Base-by-base conservation (phyloP, 768 basidiomycete genomes). In the Sutorius australiensis region DNA sequence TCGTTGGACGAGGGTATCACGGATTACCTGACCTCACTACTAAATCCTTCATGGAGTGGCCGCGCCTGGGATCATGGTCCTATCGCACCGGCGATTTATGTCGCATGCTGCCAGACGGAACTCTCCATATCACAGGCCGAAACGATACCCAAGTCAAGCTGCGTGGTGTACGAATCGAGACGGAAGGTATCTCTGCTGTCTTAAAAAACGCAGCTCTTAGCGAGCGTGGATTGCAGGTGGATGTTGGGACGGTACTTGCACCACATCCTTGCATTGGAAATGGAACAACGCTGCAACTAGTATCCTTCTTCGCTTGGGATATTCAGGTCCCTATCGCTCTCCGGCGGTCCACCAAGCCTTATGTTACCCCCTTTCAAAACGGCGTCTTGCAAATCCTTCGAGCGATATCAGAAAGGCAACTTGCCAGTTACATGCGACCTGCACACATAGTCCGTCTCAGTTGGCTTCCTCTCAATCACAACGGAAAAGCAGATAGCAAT, bases 81-180 rank as follows among this genome's bases (percentile, higher is more conserved):
- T 80, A 80, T 61, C 70, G 76, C 17, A 80, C 79, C 1, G 79
- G 79, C 10, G 79, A 80, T 54, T 59, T 80, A 50, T 77, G 64
- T 32, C 72, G 79, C 31, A 78, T 80, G 75, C 73, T 78, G 66
- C 75, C 77, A 1, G 77, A 80, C 52, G 68, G 64, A 16, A 74
- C 76, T 6, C 58, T 80, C 24, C 76, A 79, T 53, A 78, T 80
- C 50, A 64, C 78, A 13, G 79, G 80, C 31, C 72, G 80, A 27
- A 77, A 77, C 44, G 79, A 80, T 57, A 73, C 74, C 6, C 80
- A 80, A 52, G 75, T 80, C 60, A 80, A 80, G 62, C 59, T 78
- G 36, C 72, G 77, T 34, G 79, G 80, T 24, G 77, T 80, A 17
- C 76, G 80, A n/a, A 79, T 80, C 17, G 80, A 80, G 57, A 72